Evolutionary conservation across 306 rosid genomes (phyloP), one percentile per base, ranked within the genome.

Genomic region (Lupinus albus): DNA sequence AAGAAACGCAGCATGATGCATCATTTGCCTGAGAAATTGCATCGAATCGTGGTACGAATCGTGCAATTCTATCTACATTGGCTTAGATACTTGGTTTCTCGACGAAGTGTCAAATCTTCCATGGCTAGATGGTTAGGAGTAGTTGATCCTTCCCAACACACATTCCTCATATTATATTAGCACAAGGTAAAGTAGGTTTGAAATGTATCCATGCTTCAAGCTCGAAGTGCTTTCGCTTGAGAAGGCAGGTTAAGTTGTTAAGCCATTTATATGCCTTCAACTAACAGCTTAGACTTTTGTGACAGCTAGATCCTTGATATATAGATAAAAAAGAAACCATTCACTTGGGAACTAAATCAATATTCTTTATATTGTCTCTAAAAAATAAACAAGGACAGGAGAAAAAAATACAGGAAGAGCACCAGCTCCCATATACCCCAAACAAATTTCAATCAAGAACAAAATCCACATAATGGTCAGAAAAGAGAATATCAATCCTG

Each of bases 381-480:
- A 61, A 33, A 18, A 12, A 11, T 0, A 38, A 32, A 18, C 2
- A 10, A 17, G 28, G 2, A 11, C 10, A 36, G 11, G 7, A 2
- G 3, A 39, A 39, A 9, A 20, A 1, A 11, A 25, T 2, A 25
- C 25, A 25, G 0, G 32, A 13, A 30, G 6, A 30, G 1, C 15
- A 30, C 17, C 11, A 41, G 2, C 39, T 48, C 70, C 11, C 32
- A 14, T 3, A 50, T 75, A 10, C 15, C 59, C 12, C n/a, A n/a
- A 32, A 49, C 16, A 20, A 16, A 10, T 15, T 18, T 47, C 52
- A 11, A 21, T 71, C 14, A 53, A 32, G 35, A 64, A 38, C 14
- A 76, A 61, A 66, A 45, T 38, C 13, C 30, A 53, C 51, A 67
- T 46, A 17, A 47, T 61, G 45, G 36, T 15, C 7, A 36, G 6